phyloP scores from a whole-genome alignment of 768 basidiomycete species.

The Termitomyces titanicus region DNA sequence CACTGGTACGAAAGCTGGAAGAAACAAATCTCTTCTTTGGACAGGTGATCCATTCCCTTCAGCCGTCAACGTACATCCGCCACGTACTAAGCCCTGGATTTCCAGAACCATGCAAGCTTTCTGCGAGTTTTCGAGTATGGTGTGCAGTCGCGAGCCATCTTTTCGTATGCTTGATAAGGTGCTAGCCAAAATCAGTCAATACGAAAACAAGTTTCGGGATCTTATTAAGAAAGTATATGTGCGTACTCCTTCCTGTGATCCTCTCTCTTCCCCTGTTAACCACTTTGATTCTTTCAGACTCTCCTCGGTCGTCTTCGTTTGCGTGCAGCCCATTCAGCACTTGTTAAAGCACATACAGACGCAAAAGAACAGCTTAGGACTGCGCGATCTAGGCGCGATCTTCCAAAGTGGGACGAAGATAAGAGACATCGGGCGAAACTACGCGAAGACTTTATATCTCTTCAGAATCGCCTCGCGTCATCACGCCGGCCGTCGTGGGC shows the following conservation, averaged over 20 bases:
- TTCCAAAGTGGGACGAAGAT: constrained; percentile 31
- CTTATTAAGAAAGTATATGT: constrained; percentile 34
- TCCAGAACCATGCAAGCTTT: constrained; percentile 9
- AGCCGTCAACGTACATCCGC: background rate
- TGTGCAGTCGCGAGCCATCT: constrained; percentile 5
- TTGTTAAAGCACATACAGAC: constrained; percentile 24
- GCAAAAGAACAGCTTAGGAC: constrained; percentile 23
- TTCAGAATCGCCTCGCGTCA: constrained; percentile 10
- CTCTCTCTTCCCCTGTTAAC: background rate
- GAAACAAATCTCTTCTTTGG: constrained; percentile 8
- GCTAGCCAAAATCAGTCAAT: constrained; percentile 32
- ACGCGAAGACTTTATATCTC: constrained; percentile 25
- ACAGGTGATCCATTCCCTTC: constrained; percentile 4
- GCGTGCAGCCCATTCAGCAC: constrained; percentile 29
- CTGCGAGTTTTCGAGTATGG: constrained; percentile 3
- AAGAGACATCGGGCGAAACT: constrained; percentile 29
- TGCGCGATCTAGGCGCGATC: constrained; percentile 21
- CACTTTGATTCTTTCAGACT: constrained; percentile 2
- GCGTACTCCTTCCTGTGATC: constrained; percentile 15
- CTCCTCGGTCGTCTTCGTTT: constrained; percentile 30
- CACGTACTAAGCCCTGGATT: background rate
- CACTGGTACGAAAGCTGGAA: constrained; percentile 6
- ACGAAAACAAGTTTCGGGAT: constrained; percentile 35
- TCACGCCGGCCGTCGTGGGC: constrained; percentile 9
- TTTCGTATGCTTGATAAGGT: constrained; percentile 7